Conservation (phyloP, 495 filamentous ascomycete genomes). For the Penicillium odoratum region DNA sequence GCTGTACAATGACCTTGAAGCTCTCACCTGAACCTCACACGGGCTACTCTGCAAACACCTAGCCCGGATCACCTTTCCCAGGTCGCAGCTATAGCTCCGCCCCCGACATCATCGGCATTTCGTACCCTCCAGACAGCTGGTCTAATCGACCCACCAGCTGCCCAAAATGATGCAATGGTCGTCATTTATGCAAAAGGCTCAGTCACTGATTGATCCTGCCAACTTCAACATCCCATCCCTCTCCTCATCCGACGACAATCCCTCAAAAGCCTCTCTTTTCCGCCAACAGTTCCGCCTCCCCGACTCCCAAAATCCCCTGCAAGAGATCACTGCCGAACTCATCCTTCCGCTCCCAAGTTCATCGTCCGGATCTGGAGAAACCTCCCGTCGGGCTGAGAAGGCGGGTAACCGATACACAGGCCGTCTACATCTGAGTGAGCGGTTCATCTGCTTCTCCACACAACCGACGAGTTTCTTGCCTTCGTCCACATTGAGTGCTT, state of each 20-base stretch:
- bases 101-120: slow-evolving; percentile 26
- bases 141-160: neutral
- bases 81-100: slow-evolving; percentile 32
- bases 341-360: slow-evolving; percentile 67
- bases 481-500: slow-evolving; percentile 70
- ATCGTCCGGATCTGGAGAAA: slow-evolving; percentile 56
- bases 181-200: slow-evolving; percentile 90
- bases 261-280: slow-evolving; percentile 90
- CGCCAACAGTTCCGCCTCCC: slow-evolving; percentile 95
- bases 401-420: slow-evolving; percentile 86
- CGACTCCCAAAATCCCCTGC: slow-evolving; percentile 83
- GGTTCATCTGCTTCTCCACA: slow-evolving; percentile 93
- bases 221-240: slow-evolving; percentile 62
- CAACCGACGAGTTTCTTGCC: slow-evolving; percentile 84
- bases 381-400: slow-evolving; percentile 57
- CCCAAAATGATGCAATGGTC: slow-evolving; percentile 73
- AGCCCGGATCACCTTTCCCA: slow-evolving; percentile 21
- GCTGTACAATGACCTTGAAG: slow-evolving; percentile 34
- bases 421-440: slow-evolving; percentile 88
- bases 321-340: slow-evolving; percentile 94
- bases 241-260: slow-evolving; percentile 68
- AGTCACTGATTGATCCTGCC: slow-evolving; percentile 86
- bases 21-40: slow-evolving; percentile 20
- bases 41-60: slow-evolving; percentile 27
- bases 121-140: slow-evolving; percentile 7